Evolutionary conservation across 306 rosid species (phyloP).

Genomic region (Vicia faba): DNA sequence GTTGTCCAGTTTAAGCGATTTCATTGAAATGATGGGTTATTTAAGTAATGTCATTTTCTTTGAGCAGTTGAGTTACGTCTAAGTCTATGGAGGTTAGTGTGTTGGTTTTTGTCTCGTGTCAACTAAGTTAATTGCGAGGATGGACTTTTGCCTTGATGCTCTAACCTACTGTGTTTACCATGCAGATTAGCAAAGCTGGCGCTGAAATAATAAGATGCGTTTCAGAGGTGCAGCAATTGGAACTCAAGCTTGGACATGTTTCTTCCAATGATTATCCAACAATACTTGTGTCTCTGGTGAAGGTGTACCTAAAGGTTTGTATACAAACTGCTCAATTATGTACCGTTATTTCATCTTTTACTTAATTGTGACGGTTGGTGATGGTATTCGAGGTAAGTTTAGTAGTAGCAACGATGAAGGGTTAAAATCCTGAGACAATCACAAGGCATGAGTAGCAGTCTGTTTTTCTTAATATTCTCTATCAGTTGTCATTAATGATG

Average conservation of each 20-base stretch:
- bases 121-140: slow-evolving; percentile 27
- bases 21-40: too few species aligned
- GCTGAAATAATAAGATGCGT: slow-evolving; percentile 73
- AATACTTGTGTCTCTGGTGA: slow-evolving; percentile 81
- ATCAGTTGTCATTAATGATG: too few species aligned
- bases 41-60: too few species aligned
- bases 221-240: slow-evolving; percentile 81
- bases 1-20: too few species aligned
- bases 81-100: slow-evolving; percentile 79
- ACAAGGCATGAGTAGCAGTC: too few species aligned
- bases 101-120: slow-evolving; percentile 29
- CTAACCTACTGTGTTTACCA: slow-evolving; percentile 42
- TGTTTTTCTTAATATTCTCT: too few species aligned
- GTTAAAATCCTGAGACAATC: too few species aligned
- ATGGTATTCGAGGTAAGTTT: too few species aligned
- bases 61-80: too few species aligned
- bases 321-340: slow-evolving; percentile 40
- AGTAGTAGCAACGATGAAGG: too few species aligned
- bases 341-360: slow-evolving; percentile 23
- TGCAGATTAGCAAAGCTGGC: slow-evolving; percentile 90
- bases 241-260: slow-evolving; percentile 77
- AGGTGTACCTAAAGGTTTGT: slow-evolving; percentile 87
- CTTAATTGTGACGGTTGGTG: too few species aligned
- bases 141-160: slow-evolving; percentile 35
- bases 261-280: slow-evolving; percentile 79